Base-by-base conservation (phyloP, 352 stramenopile species). In the Thraustotheca clavata region DNA sequence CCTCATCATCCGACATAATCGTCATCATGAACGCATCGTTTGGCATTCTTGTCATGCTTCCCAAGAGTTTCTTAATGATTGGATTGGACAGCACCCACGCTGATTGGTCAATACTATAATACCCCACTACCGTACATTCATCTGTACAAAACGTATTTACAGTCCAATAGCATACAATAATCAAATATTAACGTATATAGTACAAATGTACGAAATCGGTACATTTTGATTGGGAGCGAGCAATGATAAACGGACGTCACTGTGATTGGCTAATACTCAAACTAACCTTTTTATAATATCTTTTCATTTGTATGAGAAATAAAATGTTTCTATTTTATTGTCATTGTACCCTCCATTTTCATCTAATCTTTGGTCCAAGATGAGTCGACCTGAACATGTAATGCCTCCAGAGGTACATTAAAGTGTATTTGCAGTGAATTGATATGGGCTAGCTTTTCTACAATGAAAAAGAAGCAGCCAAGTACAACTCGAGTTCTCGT, bases 401-500 rank as follows among this genome's bases (percentile, higher is more conserved):
- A 87, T 79, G 12, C 85, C 85, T 62, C 85, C 85, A 7, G 82
- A 94, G 68, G 84, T 94, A 69, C 69, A 79, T 31, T 63, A 7
- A 16, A 4, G 12, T 11, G 4, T 46, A 12, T 39, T 67, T 18
- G n/a, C 1, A 38, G 7, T 11, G 22, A 57, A 55, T 41, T 4
- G 55, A 24, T 27, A 12, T 40, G 26, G 5, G 52, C 31, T 59
- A 97, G 86, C 69, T 95, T 55, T 97, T 94, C 70, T 97, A 97
- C 68, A 79, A 96, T 77, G 84, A 94, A 54, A 93, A 93, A 62
- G 89, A 97, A 73, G 87, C 88, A 0, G 78, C 83, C 69, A 96
- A 97, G 72, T 97, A 97, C 76, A 95, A 95, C 68, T 89, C 81
- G 24, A 96, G 82, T 74, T 94, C 85, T 67, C 88, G 89, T 38